phyloP scores from a whole-genome alignment of 1,284 basidiomycete genomes.

The Mycena citricolor region DNA sequence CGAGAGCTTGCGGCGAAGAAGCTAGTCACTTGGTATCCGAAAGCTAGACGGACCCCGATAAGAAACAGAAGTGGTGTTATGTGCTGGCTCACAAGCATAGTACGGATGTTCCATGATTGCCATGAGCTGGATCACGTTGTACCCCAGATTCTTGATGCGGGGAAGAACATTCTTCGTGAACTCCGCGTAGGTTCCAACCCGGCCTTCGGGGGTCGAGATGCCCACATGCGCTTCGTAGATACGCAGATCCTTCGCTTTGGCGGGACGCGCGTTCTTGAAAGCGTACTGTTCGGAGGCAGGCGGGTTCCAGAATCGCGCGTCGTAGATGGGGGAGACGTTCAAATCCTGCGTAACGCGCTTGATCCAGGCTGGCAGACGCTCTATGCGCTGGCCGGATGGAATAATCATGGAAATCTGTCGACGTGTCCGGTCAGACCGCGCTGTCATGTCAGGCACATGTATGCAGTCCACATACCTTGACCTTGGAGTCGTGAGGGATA shows the following conservation, averaged over 20 bases:
- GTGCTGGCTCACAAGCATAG: slow-evolving; percentile 81
- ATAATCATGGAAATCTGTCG: slow-evolving; percentile 83
- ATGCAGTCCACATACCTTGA: slow-evolving; percentile 60
- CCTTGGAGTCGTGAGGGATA: slow-evolving; percentile 92
- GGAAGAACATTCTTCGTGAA: slow-evolving; percentile 86
- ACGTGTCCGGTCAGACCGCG: background rate
- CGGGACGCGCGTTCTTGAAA: slow-evolving; percentile 80
- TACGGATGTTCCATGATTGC: slow-evolving; percentile 98
- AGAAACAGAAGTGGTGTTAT: slow-evolving; percentile 6
- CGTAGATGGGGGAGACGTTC: slow-evolving; percentile 86
- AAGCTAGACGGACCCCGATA: slow-evolving; percentile 52
- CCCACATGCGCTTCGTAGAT: slow-evolving; percentile 99
- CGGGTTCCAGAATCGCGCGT: slow-evolving; percentile 99
- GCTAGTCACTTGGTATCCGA: slow-evolving; percentile 96
- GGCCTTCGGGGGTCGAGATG: slow-evolving; percentile 85
- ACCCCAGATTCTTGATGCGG: slow-evolving; percentile 88
- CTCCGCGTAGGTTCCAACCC: slow-evolving; percentile 95
- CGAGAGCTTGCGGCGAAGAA: slow-evolving; percentile 98
- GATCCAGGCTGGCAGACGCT: slow-evolving; percentile 93
- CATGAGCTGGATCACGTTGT: slow-evolving; percentile 98
- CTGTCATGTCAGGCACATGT: background rate
- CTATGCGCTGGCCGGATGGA: slow-evolving; percentile 77
- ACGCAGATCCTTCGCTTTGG: slow-evolving; percentile 69
- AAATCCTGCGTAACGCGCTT: slow-evolving; percentile 94
- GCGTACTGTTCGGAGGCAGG: slow-evolving; percentile 68